These are phyloP conservation scores for Brassica carinata DNA, from an alignment of 345 rosid genomes.

Conservation along the genomic window DNA sequence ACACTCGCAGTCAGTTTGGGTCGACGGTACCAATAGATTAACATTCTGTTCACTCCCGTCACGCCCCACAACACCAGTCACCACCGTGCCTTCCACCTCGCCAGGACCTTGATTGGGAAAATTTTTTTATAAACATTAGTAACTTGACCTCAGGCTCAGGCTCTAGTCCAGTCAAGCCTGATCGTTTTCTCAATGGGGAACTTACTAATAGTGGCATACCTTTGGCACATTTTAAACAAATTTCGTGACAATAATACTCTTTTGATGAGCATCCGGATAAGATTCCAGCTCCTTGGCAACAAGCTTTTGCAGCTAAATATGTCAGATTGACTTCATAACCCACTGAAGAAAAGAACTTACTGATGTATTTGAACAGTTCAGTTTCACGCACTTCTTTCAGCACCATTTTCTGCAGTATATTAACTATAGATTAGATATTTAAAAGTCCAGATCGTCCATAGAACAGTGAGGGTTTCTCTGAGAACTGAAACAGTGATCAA, in stretches of 20 bases:
- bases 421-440: neutral
- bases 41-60: slow-evolving; percentile 61
- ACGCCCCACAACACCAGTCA: slow-evolving; percentile 37
- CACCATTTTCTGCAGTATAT: slow-evolving; percentile 45
- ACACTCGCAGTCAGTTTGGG: slow-evolving; percentile 43
- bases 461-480: neutral
- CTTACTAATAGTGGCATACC: neutral
- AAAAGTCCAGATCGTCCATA: neutral
- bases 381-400: slow-evolving; percentile 56
- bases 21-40: slow-evolving; percentile 38
- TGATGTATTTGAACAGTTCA: slow-evolving; percentile 46
- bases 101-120: slow-evolving; percentile 34
- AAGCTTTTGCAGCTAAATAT: slow-evolving; percentile 60
- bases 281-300: slow-evolving; percentile 83
- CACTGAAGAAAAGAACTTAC: slow-evolving; percentile 46
- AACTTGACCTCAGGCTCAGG: too few relatives aligned
- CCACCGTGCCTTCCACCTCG: slow-evolving; percentile 24
- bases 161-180: slow-evolving; percentile 17
- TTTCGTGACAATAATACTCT: slow-evolving; percentile 63
- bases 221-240: slow-evolving; percentile 57
- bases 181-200: too few relatives aligned
- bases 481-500: neutral
- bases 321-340: slow-evolving; percentile 48
- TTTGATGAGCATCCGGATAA: slow-evolving; percentile 54
- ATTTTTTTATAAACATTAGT: neutral